These are phyloP conservation scores for Xerocomus potaroensis DNA, from an alignment of 768 basidiomycete genomes.

Conservation along the genomic window DNA sequence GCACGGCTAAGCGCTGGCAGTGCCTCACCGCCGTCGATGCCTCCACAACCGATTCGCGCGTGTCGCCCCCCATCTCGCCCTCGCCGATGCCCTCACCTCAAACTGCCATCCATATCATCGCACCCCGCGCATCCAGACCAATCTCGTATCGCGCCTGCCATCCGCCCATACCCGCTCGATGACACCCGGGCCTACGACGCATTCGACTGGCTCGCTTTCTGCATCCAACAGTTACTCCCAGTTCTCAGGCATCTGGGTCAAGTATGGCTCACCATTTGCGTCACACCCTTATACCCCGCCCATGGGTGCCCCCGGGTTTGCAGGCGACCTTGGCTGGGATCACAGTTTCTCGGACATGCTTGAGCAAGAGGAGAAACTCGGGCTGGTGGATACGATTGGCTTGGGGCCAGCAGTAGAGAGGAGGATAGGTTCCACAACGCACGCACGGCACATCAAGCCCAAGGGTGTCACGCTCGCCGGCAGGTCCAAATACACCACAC, in stretches of 20 bases:
- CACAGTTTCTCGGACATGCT: constrained; percentile 54
- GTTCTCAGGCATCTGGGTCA: too few relatives aligned
- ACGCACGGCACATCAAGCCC: constrained; percentile 26
- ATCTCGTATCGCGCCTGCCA: constrained; percentile 51
- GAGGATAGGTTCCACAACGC: constrained; percentile 1
- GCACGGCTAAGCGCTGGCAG: too few relatives aligned
- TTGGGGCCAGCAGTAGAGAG: constrained; percentile 35
- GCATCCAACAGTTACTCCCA: too few relatives aligned
- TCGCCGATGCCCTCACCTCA: too few relatives aligned
- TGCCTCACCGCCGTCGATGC: too few relatives aligned
- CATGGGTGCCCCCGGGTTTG: constrained; percentile 79
- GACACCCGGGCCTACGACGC: constrained; percentile 16
- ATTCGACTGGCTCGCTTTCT: too few relatives aligned
- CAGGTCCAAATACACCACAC: too few relatives aligned
- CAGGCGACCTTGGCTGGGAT: constrained; percentile 65
- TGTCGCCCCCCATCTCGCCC: too few relatives aligned
- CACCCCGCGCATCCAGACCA: constrained; percentile 38
- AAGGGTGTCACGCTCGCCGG: constrained; percentile 50
- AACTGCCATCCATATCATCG: neutral
- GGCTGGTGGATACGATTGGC: constrained; percentile 36
- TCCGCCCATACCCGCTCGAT: constrained; percentile 39
- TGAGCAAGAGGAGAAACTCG: constrained; percentile 36
- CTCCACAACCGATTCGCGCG: too few relatives aligned
- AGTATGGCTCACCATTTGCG: constrained; percentile 51
- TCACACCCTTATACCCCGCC: constrained; percentile 42